Conservation (phyloP, 1,139 yeast genomes). For the Kurtzmaniella quercitrusa region DNA sequence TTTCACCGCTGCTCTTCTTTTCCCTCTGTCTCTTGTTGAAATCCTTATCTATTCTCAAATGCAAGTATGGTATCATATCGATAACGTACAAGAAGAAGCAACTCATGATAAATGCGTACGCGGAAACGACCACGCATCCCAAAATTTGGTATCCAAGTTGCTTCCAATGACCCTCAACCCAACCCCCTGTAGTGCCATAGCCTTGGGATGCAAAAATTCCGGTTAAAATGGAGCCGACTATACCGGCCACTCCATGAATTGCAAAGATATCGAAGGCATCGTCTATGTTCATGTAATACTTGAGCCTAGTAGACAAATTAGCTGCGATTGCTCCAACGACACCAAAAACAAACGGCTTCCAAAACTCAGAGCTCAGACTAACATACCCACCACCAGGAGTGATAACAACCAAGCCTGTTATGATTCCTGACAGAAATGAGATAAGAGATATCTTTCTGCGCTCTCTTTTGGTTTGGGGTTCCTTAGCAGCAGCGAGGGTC, state of each 20-base stretch:
- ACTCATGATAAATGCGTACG: slow-evolving; percentile 35
- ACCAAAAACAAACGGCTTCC: slow-evolving; percentile 42
- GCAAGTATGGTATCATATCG: slow-evolving; percentile 43
- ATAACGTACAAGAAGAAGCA: slow-evolving; percentile 36
- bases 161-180: slow-evolving; percentile 44
- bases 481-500: slow-evolving; percentile 5
- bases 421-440: slow-evolving; percentile 40
- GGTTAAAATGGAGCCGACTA: slow-evolving; percentile 38
- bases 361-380: slow-evolving; percentile 32
- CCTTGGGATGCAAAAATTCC: slow-evolving; percentile 37
- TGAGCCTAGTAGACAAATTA: slow-evolving; percentile 39
- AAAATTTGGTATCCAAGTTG: slow-evolving; percentile 48
- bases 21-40: slow-evolving; percentile 32
- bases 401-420: slow-evolving; percentile 41
- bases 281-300: slow-evolving; percentile 36
- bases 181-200: slow-evolving; percentile 41
- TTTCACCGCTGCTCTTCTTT: slow-evolving; percentile 9
- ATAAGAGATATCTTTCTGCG: slow-evolving; percentile 35
- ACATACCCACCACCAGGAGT: slow-evolving; percentile 47
- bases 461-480: slow-evolving; percentile 5
- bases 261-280: slow-evolving; percentile 47
- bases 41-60: slow-evolving; percentile 42
- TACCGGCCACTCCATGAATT: slow-evolving; percentile 43
- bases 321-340: slow-evolving; percentile 33
- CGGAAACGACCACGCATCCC: slow-evolving; percentile 38